Conservation (phyloP, 2,329 filamentous ascomycete species). For the Epicoccum nigrum region DNA sequence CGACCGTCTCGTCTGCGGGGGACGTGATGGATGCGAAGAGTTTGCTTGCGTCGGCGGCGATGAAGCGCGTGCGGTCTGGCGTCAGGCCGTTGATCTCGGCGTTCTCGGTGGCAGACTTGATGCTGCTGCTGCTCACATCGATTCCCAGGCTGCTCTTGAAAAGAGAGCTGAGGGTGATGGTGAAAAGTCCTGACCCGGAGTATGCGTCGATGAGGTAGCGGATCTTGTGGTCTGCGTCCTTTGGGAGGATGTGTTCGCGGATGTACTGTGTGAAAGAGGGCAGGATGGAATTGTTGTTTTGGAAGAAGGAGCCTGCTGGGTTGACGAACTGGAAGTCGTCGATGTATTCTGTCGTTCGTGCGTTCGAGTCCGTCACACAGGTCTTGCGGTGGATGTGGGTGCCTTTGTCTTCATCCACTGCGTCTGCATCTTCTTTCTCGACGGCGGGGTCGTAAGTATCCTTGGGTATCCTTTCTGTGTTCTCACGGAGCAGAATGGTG, state of each 20-base stretch:
- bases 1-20: slow-evolving; percentile 79
- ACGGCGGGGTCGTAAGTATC: slow-evolving; percentile 26
- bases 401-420: slow-evolving; percentile 62
- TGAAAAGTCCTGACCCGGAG: slow-evolving; percentile 96
- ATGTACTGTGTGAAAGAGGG: slow-evolving; percentile 86
- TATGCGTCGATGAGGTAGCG: slow-evolving; percentile 96
- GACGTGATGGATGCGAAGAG: slow-evolving; percentile 81
- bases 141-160: slow-evolving; percentile 85
- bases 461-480: slow-evolving; percentile 71
- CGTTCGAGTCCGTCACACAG: slow-evolving; percentile 86
- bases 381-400: slow-evolving; percentile 77
- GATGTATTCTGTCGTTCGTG: slow-evolving; percentile 84
- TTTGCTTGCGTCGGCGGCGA: slow-evolving; percentile 83
- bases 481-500: slow-evolving; percentile 87
- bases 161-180: slow-evolving; percentile 83
- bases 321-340: slow-evolving; percentile 85
- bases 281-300: slow-evolving; percentile 99
- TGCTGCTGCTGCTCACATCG: slow-evolving; percentile 82
- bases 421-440: slow-evolving; percentile 45
- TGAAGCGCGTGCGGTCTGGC: slow-evolving; percentile 74
- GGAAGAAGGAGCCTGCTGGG: slow-evolving; percentile 94
- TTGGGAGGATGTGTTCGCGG: slow-evolving; percentile 74
- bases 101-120: slow-evolving; percentile 78
- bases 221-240: slow-evolving; percentile 52
- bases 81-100: slow-evolving; percentile 76